These are phyloP conservation scores for Saccharomycopsis lassenensis DNA, from an alignment of 805 yeast species.

Conservation along the genomic window DNA sequence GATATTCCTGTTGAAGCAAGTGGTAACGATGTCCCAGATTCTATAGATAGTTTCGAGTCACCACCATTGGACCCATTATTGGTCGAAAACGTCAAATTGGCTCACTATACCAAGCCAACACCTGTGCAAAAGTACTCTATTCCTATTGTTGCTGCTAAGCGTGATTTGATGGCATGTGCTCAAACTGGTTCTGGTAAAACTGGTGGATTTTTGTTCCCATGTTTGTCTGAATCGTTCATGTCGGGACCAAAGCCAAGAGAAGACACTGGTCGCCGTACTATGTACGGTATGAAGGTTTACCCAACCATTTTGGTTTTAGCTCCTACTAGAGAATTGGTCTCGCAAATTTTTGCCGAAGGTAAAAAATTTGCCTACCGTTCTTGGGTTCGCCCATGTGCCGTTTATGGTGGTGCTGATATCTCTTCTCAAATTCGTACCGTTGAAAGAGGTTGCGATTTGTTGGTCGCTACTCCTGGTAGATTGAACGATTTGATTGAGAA, in stretches of 20 bases:
- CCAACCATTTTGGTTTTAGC: conserved; percentile 96
- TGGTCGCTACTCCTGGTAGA: conserved; percentile 99
- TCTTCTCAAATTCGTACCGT: conserved; percentile 78
- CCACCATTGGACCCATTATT: conserved; percentile 87
- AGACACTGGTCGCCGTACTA: conserved; percentile 26
- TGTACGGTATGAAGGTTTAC: conserved; percentile 63
- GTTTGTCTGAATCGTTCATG: conserved; percentile 79
- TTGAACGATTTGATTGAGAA: conserved; percentile 90
- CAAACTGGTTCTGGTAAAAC: conserved; percentile 99
- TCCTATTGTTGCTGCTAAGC: conserved; percentile 79
- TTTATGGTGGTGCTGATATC: conserved; percentile 97
- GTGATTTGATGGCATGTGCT: conserved; percentile 96
- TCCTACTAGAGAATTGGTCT: conserved; percentile 98
- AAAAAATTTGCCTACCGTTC: conserved; percentile 94
- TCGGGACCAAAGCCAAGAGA: conserved; percentile 63
- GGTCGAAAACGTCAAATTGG: conserved; percentile 75
- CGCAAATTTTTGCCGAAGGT: conserved; percentile 94
- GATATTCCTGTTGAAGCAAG: conserved; percentile 98
- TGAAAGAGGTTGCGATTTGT: conserved; percentile 87
- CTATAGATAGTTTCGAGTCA: conserved; percentile 73
- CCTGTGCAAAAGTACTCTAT: conserved; percentile 93
- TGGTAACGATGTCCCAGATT: conserved; percentile 91
- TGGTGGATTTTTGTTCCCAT: conserved; percentile 99
- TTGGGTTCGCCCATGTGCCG: conserved; percentile 95
- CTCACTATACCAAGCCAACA: conserved; percentile 92